These are phyloP conservation scores for Fimicolochytrium jonesii DNA, from an alignment of 192 early-diverging fungal species.

Conservation along the genomic window DNA sequence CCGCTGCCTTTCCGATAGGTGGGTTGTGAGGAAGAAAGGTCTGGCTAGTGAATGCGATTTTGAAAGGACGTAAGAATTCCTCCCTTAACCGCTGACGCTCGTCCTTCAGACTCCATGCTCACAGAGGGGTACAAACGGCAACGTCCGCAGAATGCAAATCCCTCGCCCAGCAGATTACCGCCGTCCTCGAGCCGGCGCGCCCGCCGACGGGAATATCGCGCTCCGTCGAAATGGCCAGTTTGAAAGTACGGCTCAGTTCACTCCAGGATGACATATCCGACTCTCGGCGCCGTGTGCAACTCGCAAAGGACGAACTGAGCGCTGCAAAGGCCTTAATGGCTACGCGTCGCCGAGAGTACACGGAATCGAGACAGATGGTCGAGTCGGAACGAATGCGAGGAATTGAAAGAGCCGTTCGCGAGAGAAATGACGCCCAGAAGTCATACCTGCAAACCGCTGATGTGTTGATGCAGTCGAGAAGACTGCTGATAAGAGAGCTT, in stretches of 20 bases:
- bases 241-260: neutral
- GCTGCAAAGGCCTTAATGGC: neutral
- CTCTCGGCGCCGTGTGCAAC: no score
- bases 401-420: no score
- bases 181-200: neutral
- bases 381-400: no score
- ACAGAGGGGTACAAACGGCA: neutral
- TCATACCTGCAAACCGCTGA: constrained; percentile 10
- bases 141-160: constrained; percentile 1
- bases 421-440: neutral
- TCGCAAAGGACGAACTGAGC: neutral
- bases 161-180: constrained; percentile 5
- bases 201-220: constrained; percentile 18
- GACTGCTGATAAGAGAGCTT: constrained; percentile 38
- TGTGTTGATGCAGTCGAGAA: constrained; percentile 16
- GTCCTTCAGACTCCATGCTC: neutral
- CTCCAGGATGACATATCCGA: neutral
- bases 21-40: neutral
- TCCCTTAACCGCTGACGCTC: no score
- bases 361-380: neutral
- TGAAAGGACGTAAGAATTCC: no score
- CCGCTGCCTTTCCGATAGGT: constrained; percentile 14
- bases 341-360: neutral
- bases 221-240: neutral
- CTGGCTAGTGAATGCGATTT: neutral